Base-by-base conservation (phyloP, 2,329 filamentous ascomycete species). In the Chaetomium sp. region DNA sequence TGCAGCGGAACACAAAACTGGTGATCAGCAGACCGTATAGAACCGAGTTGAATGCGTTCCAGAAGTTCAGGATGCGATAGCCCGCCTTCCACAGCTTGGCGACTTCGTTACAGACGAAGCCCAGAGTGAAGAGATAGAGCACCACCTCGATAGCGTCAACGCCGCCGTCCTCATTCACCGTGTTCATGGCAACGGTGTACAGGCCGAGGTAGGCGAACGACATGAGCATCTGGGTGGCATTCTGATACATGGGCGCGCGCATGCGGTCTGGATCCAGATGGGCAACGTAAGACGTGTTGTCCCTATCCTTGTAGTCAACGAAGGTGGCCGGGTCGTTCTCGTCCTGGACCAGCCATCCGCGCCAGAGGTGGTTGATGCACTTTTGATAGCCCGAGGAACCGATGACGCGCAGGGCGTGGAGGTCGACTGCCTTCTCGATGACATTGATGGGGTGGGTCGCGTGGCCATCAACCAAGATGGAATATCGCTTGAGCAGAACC, bases 241-340 rank as follows among this genome's bases (percentile, higher is more conserved):
- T 99, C 78, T 99, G 95, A 73, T 98, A 98, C 59, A 91, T 82
- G 4, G 95, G 95, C 0, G 92, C 90, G 33, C 94, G 87, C 90
- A 99, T 96, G 42, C 95, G 90, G 75, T 98, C 93, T 0, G 95
- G 95, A 73, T 98, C 91, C 72, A 98, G 87, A 75, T 99, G 95
- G 1, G 85, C 80, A 79, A 89, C 86, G 77, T 95, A 96, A 53
- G 82, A 84, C 1, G 87, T 88, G 74, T 93, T 91, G 65, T 89
- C 91, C 75, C 92, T 92, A 65, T 92, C 83, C 70, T 89, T 87
- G 81, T 96, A 99, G 73, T 93, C 89, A 61, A 97, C 85, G 74
- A 99, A 99, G 60, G 87, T 88, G n/a, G 89, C 87, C 0, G 94
- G 90, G 71, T 98, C 93, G 57, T 93, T 84, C 71, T 97, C 93